Base-by-base conservation (phyloP, 495 filamentous ascomycete species). In the Glonium stellatum region DNA sequence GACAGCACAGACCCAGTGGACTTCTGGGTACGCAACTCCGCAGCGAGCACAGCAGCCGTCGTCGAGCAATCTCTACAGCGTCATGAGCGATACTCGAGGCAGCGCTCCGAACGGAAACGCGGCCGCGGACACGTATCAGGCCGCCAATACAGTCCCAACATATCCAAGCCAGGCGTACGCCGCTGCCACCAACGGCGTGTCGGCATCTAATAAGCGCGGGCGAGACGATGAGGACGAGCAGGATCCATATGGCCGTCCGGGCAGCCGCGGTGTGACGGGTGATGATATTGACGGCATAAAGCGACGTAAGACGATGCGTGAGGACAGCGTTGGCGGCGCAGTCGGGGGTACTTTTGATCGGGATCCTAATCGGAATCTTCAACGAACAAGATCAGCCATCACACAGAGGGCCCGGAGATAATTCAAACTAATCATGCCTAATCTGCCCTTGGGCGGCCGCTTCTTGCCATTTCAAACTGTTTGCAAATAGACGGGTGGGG, bases 61-160 rank as follows among this genome's bases (percentile, higher is more conserved):
- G 4, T 83, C 88, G 0, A 90, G 89, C 72, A 93, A 85, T 65
- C 76, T 96, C 42, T 96, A 96, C 78, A 93, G 87, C 74, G 84
- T 92, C 48, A 92, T 96, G 71, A 92, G 85, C 67, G 90, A 92
- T 71, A 87, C 90, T 57, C 82, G 89, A 18, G 84, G 81, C 4
- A 77, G 83, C 1, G 75, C 83, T 8, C 71, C 77, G 18, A 92
- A 92, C 63, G 89, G 89, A 5, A 76, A 73, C 42, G 67, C 81
- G 0, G 65, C 74, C 25, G 75, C 77, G 0, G 89, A 92, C 68
- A 47, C 51, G 25, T 75, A 75, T 60, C 58, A 65, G 23, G 22
- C 63, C 19, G 59, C 63, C 15, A 55, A 51, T 23, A 49, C 54
- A 34, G 61, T 66, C 48, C 35, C 58, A 1, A 82, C 83, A 27